phyloP scores from a whole-genome alignment of 306 rosid genomes.

The Glycine soja region DNA sequence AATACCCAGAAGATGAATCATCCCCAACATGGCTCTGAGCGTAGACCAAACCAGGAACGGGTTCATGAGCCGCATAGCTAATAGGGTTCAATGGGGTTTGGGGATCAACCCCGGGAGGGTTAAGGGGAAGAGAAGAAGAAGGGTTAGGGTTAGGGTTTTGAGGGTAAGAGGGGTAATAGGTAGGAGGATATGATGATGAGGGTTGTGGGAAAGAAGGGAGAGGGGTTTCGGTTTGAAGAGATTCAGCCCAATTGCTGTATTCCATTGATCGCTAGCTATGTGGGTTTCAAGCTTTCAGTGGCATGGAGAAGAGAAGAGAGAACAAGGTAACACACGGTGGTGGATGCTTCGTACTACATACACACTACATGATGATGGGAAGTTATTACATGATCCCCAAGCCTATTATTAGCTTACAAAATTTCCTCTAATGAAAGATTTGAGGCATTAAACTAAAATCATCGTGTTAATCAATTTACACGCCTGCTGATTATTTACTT shows the following conservation, averaged over 20 bases:
- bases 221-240: conserved; percentile 21
- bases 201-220: conserved; percentile 1
- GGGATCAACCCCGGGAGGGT: conserved; percentile 52
- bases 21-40: conserved; percentile 25
- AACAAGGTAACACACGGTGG: too few species aligned
- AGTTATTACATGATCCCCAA: too few species aligned
- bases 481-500: too few species aligned
- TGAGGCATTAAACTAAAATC: too few species aligned
- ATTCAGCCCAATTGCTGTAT: conserved; percentile 36
- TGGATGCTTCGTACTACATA: too few species aligned
- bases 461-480: too few species aligned
- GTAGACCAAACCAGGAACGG: conserved; percentile 35
- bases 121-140: not conserved
- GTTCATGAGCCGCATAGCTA: conserved; percentile 28
- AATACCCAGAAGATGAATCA: conserved; percentile 45
- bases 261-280: conserved; percentile 27
- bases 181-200: conserved; percentile 1
- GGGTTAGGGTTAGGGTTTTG: conserved; percentile 44
- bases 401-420: too few species aligned
- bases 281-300: not conserved
- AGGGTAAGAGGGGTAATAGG: conserved; percentile 35
- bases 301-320: not conserved
- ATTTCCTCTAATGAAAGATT: too few species aligned
- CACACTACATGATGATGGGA: too few species aligned
- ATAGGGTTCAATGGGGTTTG: not conserved